Percentiles rank a stretch among this genome's conserved stretches.
Evolutionary conservation across 2,329 filamentous ascomycete species (phyloP).

Genomic region (Colletotrichum falcatum): DNA sequence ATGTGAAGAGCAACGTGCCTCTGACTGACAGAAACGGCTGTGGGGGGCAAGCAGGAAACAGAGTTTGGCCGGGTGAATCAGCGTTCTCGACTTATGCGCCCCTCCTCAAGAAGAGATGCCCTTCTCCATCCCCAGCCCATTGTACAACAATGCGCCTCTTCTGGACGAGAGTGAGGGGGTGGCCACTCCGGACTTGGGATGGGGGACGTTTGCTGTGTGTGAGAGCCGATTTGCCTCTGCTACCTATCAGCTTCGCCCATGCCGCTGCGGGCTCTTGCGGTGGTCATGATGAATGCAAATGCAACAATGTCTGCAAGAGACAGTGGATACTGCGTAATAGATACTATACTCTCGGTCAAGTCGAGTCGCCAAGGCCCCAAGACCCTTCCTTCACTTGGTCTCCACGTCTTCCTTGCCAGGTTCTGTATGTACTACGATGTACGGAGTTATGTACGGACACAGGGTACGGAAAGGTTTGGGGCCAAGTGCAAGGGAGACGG

Average conservation of each 20-base stretch:
- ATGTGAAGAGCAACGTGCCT: slow-evolving; percentile 37
- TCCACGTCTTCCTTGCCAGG: slow-evolving; percentile 28
- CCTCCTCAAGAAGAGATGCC: not conserved
- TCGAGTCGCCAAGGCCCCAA: slow-evolving; percentile 22
- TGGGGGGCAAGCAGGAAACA: slow-evolving; percentile 29
- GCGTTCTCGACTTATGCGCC: slow-evolving; percentile 36
- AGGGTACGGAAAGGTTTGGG: slow-evolving; percentile 18
- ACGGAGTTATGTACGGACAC: too few relatives aligned
- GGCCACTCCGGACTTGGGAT: slow-evolving; percentile 35
- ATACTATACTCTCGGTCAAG: slow-evolving; percentile 9
- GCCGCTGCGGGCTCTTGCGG: slow-evolving; percentile 1
- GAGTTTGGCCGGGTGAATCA: slow-evolving; percentile 39
- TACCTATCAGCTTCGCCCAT: slow-evolving; percentile 26
- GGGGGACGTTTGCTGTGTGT: slow-evolving; percentile 11
- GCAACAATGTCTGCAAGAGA: slow-evolving; percentile 5
- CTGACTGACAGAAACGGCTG: slow-evolving; percentile 37
- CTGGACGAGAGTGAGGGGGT: not conserved
- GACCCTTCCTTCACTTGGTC: slow-evolving; percentile 20
- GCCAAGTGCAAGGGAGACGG: slow-evolving; percentile 14
- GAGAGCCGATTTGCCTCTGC: not conserved
- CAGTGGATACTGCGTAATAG: slow-evolving; percentile 8
- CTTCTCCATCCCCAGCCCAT: slow-evolving; percentile 13
- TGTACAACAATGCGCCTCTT: slow-evolving; percentile 23
- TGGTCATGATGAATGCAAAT: slow-evolving; percentile 25
- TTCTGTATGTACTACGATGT: not conserved